Base-by-base conservation (phyloP, 2,329 filamentous ascomycete genomes). In the Cryphonectria nitschkei region DNA sequence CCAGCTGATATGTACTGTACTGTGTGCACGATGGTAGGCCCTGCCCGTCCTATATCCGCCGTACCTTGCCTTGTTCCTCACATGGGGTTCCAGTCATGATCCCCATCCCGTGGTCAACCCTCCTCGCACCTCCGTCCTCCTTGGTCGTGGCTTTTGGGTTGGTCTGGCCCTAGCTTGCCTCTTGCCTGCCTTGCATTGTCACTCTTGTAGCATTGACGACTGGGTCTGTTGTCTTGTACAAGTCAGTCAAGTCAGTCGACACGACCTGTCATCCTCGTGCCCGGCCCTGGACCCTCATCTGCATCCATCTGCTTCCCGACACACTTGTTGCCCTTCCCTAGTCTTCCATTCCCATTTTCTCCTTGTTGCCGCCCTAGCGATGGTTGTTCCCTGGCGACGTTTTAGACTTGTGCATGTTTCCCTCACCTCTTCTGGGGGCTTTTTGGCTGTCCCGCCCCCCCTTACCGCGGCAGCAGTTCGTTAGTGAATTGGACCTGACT, bases 71-170 rank as follows among this genome's bases (percentile, higher is more conserved):
- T 29, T 26, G n/a, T 32, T 26, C n/a, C 29, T 52, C 16, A 13
- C 13, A 41, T 5, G 63, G 34, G n/a, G 41, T 22, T 4, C 64
- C 64, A 52, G 64, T 46, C 64, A 43, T 56, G 61, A 43, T 63
- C 37, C 32, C 16, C 26, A 37, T n/a, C 58, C 58, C 58, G 34
- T 61, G 58, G 58, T 39, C 58, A 39, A 39, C 34, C 56, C 56
- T 8, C 34, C 56, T 26, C 26, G 26, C 34, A 34, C 34, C 34
- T 60, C 56, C 56, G 1, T 60, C 56, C 32, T 62, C 32, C 46
- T 39, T 69, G 67, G 67, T 69, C 54, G 67, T 70, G 67, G 54
- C 43, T 67, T 41, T 62, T 34, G 34, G 68, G 68, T 62, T 43
- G 60, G 61, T 58, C 46, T 43, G 67, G 46, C 56, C 58, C n/a